A percentile compares a stretch with the other conserved stretches of the same genome.
Conservation (phyloP, 2,329 filamentous ascomycete genomes). For the Coniochaeta sp. region DNA sequence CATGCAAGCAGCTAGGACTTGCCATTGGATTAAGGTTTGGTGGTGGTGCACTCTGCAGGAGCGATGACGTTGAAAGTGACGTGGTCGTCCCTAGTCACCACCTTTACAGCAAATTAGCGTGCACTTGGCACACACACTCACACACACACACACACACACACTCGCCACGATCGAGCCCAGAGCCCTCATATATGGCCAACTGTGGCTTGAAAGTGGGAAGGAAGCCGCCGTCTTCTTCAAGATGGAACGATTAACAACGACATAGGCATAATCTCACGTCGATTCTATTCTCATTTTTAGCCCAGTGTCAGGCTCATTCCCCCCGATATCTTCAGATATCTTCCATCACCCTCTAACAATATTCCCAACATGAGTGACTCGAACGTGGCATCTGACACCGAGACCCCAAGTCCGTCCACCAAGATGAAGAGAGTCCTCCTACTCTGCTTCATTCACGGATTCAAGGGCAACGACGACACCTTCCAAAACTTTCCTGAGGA, state of each 20-base stretch:
- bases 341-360: no score
- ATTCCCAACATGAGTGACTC: neutral
- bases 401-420: neutral
- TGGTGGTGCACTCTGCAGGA: neutral
- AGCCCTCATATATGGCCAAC: neutral
- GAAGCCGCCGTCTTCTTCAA: neutral
- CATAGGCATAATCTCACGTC: no score
- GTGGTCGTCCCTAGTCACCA: neutral
- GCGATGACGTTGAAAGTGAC: conserved; percentile 1
- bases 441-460: conserved; percentile 69
- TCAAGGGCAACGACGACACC: conserved; percentile 66
- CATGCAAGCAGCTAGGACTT: neutral
- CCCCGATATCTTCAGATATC: neutral
- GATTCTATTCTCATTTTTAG: no score
- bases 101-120: no score
- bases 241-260: neutral
- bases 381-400: neutral
- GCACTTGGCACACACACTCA: no score
- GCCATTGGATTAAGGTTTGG: neutral
- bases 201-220: neutral
- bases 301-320: no score
- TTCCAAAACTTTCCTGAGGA: conserved; percentile 61
- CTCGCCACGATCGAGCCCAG: neutral
- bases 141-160: neutral
- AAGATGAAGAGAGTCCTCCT: conserved; percentile 44